Evolutionary conservation across 306 rosid genomes (phyloP).

Genomic region (Fragaria iinumae): DNA sequence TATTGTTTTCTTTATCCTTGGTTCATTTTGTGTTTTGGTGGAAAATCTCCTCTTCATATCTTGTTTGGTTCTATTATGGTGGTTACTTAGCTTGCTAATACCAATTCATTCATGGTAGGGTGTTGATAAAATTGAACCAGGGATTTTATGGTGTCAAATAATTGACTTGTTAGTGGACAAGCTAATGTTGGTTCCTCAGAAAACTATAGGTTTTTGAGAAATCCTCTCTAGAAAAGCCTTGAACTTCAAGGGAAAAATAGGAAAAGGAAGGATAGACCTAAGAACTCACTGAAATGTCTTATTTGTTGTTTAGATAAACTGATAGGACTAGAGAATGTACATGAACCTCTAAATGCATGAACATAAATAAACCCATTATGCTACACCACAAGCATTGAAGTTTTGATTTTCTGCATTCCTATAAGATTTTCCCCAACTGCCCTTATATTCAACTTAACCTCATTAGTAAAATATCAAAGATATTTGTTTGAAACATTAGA

Average conservation of each 20-base stretch:
- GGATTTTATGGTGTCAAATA: not conserved
- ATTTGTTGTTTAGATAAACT: not conserved
- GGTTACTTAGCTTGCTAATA: not conserved
- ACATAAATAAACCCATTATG: not conserved
- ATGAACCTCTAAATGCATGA: not conserved
- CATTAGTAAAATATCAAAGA: not conserved
- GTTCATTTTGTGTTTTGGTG: not conserved
- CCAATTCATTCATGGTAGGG: not conserved
- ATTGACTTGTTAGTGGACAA: not conserved
- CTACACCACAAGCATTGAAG: not conserved
- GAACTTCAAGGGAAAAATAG: not conserved
- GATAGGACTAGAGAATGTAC: not conserved
- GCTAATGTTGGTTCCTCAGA: not conserved
- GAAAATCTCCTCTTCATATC: not conserved
- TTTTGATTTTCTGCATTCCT: conserved; percentile 5
- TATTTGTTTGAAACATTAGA: not conserved
- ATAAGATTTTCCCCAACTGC: not conserved
- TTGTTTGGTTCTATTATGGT: not conserved
- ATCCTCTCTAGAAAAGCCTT: not conserved
- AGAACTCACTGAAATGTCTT: not conserved
- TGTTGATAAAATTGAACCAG: conserved; percentile 5
- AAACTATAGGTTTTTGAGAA: not conserved
- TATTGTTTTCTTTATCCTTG: conserved; percentile 4
- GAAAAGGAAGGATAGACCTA: not conserved
- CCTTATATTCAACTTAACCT: not conserved